These are phyloP conservation scores for Clitopilus passeckerianus DNA, from an alignment of 768 basidiomycete species.

Conservation along the genomic window DNA sequence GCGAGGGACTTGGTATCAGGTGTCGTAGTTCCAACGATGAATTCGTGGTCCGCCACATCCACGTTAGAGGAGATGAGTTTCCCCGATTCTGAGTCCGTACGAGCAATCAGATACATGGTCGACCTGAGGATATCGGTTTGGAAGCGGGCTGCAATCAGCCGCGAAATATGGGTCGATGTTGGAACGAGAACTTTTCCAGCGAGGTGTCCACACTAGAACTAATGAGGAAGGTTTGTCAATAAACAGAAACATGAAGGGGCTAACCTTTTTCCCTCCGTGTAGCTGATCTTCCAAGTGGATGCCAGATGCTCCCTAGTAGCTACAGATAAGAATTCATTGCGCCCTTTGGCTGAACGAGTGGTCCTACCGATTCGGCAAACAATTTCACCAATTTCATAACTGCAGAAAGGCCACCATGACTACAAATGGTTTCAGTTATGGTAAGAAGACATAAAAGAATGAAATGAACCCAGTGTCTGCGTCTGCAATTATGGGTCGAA, in stretches of 20 bases:
- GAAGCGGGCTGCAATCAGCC: conserved; percentile 82
- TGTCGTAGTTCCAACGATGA: conserved; percentile 59
- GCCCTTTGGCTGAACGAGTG: background rate
- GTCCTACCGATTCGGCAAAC: conserved; percentile 82
- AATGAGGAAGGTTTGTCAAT: background rate
- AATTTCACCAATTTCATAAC: conserved; percentile 94
- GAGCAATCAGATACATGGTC: conserved; percentile 85
- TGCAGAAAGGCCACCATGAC: conserved; percentile 88
- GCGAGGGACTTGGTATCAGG: conserved; percentile 50
- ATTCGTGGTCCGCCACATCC: conserved; percentile 79
- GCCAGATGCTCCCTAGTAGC: conserved; percentile 68
- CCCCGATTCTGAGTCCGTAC: conserved; percentile 88
- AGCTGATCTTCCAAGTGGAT: conserved; percentile 94
- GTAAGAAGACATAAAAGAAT: background rate
- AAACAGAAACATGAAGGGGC: background rate
- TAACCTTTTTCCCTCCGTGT: conserved; percentile 87
- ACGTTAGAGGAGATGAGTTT: conserved; percentile 82
- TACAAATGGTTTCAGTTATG: conserved; percentile 19
- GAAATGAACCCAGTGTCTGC: conserved; percentile 81
- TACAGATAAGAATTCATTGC: background rate
- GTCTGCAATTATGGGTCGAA: conserved; percentile 91
- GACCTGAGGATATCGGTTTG: conserved; percentile 88
- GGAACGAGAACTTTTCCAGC: conserved; percentile 93
- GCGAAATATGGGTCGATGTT: conserved; percentile 78
- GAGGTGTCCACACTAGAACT: conserved; percentile 71